phyloP scores from a whole-genome alignment of 108 stramenopile species.

The Stephanodiscus minutulus region DNA sequence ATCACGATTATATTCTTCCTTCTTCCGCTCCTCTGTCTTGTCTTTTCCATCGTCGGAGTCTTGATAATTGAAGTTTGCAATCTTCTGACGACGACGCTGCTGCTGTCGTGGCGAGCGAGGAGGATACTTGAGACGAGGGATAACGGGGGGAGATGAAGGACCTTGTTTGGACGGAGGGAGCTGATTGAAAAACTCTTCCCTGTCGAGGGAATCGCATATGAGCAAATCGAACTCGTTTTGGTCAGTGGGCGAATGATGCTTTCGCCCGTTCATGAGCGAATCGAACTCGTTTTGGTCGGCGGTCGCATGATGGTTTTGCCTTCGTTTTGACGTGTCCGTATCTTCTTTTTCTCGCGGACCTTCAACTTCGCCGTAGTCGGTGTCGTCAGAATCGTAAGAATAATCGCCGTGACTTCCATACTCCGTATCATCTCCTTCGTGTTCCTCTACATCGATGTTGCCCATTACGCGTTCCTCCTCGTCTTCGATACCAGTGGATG shows the following conservation, averaged over 20 bases:
- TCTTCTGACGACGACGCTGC: background rate
- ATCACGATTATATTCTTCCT: background rate
- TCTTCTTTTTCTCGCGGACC: background rate
- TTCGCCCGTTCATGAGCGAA: background rate
- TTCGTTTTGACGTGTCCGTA: background rate
- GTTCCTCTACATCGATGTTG: background rate
- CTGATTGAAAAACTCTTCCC: constrained; percentile 10
- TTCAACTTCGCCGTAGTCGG: background rate
- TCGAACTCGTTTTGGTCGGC: constrained; percentile 14
- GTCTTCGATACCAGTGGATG: background rate
- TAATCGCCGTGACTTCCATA: background rate
- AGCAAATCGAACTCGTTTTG: constrained; percentile 14
- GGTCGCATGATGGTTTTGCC: background rate
- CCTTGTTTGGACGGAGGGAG: background rate
- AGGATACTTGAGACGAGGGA: background rate
- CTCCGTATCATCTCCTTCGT: background rate
- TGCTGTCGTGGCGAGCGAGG: background rate
- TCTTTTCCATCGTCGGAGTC: background rate
- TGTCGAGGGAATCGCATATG: background rate
- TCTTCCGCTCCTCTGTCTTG: background rate
- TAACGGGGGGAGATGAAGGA: background rate
- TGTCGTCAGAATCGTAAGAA: background rate
- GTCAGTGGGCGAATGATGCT: constrained; percentile 11
- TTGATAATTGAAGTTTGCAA: background rate
- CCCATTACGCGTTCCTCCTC: background rate